Evolutionary conservation across 1,284 basidiomycete species (phyloP).

Genomic region (Rugosomyces carneus): DNA sequence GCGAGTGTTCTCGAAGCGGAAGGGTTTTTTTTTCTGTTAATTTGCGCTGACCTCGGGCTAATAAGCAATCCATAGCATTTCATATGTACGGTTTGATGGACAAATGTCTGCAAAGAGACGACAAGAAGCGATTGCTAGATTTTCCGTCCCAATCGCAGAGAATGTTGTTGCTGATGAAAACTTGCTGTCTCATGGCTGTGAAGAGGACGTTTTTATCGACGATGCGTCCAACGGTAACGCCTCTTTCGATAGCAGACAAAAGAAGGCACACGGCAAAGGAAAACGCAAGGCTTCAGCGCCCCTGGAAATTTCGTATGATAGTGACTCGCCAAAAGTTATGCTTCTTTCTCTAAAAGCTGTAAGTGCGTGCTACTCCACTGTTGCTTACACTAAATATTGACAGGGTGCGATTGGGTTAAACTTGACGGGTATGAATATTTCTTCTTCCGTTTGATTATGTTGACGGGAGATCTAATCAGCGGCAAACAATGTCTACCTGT

Average conservation of each 20-base stretch:
- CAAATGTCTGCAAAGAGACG: slow-evolving; percentile 72
- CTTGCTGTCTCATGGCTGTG: slow-evolving; percentile 20
- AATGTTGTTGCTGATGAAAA: slow-evolving; percentile 30
- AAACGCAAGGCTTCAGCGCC: slow-evolving; percentile 22
- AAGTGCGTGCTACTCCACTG: slow-evolving; percentile 16
- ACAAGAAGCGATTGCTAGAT: slow-evolving; percentile 73
- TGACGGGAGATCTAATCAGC: slow-evolving; percentile 31
- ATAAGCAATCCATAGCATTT: slow-evolving; percentile 43
- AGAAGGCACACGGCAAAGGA: slow-evolving; percentile 26
- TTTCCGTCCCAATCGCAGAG: slow-evolving; percentile 48
- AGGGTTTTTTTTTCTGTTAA: slow-evolving; percentile 37
- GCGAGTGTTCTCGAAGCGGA: slow-evolving; percentile 59
- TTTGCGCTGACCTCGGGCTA: slow-evolving; percentile 5
- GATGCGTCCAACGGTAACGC: slow-evolving; percentile 26
- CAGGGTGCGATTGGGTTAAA: slow-evolving; percentile 82
- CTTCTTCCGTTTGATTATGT: not conserved
- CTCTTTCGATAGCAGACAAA: slow-evolving; percentile 26
- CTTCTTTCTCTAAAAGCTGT: slow-evolving; percentile 79
- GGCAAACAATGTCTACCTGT: slow-evolving; percentile 87
- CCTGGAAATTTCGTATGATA: slow-evolving; percentile 4
- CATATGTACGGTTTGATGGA: slow-evolving; percentile 78
- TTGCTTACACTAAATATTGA: not conserved
- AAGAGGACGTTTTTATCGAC: slow-evolving; percentile 37
- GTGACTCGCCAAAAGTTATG: slow-evolving; percentile 69
- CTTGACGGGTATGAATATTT: slow-evolving; percentile 45